phyloP scores from a whole-genome alignment of 345 rosid genomes.

The Linum usitatissimum region DNA sequence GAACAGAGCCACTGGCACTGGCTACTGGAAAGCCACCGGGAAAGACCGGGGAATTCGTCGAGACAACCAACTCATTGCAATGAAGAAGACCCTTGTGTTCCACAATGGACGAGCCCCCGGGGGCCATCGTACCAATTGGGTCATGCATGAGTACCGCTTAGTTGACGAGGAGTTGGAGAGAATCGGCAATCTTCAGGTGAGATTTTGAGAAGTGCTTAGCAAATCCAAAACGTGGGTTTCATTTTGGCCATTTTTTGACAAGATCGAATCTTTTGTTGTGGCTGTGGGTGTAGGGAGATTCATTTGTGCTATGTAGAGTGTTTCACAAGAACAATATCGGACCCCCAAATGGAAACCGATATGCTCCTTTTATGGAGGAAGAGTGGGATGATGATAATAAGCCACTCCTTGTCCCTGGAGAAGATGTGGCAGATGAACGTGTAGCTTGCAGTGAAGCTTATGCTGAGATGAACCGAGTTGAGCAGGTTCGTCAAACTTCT shows the following conservation, averaged over 20 bases:
- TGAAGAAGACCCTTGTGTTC: constrained; percentile 58
- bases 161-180: constrained; percentile 40
- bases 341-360: constrained; percentile 74
- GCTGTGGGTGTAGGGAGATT: constrained; percentile 36
- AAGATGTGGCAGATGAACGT: constrained; percentile 31
- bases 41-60: constrained; percentile 39
- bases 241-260: background rate
- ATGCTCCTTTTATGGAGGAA: constrained; percentile 71
- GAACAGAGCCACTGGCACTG: constrained; percentile 50
- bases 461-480: constrained; percentile 20
- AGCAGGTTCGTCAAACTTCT: constrained; percentile 33
- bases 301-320: constrained; percentile 77
- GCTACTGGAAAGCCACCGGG: constrained; percentile 73
- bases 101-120: constrained; percentile 54
- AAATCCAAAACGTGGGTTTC: background rate
- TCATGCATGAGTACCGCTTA: constrained; percentile 72
- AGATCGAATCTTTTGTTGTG: constrained; percentile 11
- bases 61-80: constrained; percentile 31
- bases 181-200: constrained; percentile 37
- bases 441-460: constrained; percentile 19
- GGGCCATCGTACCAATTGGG: constrained; percentile 64
- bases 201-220: background rate
- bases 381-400: constrained; percentile 54
- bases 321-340: constrained; percentile 87
- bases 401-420: constrained; percentile 48